Percentiles rank a stretch among this genome's conserved stretches.
These are phyloP conservation scores for Hawksworthiomyces lignivorus DNA, from an alignment of 2,329 filamentous ascomycete species.

Conservation along the genomic window DNA sequence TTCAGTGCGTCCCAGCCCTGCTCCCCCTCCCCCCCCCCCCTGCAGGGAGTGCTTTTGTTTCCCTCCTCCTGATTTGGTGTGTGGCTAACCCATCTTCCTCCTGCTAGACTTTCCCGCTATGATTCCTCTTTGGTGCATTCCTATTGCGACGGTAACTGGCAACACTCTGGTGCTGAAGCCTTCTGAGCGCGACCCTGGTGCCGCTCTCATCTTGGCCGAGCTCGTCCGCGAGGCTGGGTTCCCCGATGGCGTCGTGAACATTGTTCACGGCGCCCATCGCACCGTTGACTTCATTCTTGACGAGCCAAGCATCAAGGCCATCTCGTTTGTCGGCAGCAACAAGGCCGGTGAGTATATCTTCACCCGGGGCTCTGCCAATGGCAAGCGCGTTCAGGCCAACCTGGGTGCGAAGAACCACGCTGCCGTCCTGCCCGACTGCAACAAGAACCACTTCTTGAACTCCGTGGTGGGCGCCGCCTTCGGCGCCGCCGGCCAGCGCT, in stretches of 20 bases:
- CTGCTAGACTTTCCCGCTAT: constrained; percentile 74
- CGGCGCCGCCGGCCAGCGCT: constrained; percentile 75
- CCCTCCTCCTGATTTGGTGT: not conserved
- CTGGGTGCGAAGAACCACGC: constrained; percentile 85
- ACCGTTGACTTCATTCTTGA: constrained; percentile 84
- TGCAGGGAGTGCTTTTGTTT: no score
- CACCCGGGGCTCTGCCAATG: constrained; percentile 68
- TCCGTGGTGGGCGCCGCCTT: constrained; percentile 78
- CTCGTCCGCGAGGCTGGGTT: constrained; percentile 74
- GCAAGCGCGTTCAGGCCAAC: constrained; percentile 84
- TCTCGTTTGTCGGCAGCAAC: constrained; percentile 81
- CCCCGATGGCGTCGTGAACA: constrained; percentile 73
- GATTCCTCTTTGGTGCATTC: constrained; percentile 89
- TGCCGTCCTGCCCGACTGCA: constrained; percentile 74
- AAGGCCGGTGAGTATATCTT: constrained; percentile 87
- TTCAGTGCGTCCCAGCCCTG: constrained; percentile 58
- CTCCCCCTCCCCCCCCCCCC: no score
- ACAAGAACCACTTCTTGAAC: constrained; percentile 85
- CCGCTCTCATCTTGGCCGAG: constrained; percentile 78
- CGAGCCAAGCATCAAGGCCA: constrained; percentile 75
- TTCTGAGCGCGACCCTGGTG: constrained; percentile 76
- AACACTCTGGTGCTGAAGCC: constrained; percentile 83
- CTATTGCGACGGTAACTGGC: constrained; percentile 73
- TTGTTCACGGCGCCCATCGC: constrained; percentile 72
- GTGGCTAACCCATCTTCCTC: not conserved